Base-by-base conservation (phyloP, 176 grass and related monocot genomes). In the Eremochloa ophiuroides region DNA sequence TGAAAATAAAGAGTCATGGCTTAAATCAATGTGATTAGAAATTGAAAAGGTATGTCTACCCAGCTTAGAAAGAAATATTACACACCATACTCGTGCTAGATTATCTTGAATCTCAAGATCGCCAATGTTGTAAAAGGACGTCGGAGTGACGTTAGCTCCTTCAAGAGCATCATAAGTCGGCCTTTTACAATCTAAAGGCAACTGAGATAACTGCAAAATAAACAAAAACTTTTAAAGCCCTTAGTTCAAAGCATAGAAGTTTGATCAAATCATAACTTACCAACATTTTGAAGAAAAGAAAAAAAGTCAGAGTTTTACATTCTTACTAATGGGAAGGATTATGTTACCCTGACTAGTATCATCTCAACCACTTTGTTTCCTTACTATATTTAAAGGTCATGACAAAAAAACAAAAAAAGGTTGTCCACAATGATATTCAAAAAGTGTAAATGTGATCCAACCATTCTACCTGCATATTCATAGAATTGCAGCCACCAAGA, bases 31-130 rank as follows among this genome's bases (percentile, higher is more conserved):
- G 25, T 37, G 25, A 85, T 76, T 61, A 23, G 38, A 84, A 55
- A 29, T 66, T 48, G 28, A 80, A 71, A 33, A 81, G 58, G n/a
- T 66, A 86, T 27, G 53, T 89, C 16, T 29, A 47, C 37, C 48
- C 23, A 37, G 80, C 4, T 34, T 22, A 83, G 15, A 51, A 65
- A 77, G 40, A 82, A 85, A 79, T 58, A 75, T 44, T 73, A 55
- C 87, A 85, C 75, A 98, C 95, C 95, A 98, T 81, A 98, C 78
- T 10, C 92, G 85, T 81, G 92, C 92, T 83, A 98, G 33, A 82
- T 98, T 98, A 76, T 95, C 92, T 91, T 98, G 92, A 85, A 98
- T 76, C 88, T 98, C 95, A 81, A 98, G 83, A 87, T 98, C 90
- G 31, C 92, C 90, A 84, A 98, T 98, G 83, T 94, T 98, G 76